Base-by-base conservation (phyloP, 2,329 filamentous ascomycete genomes). In the Graphilbum sp. region DNA sequence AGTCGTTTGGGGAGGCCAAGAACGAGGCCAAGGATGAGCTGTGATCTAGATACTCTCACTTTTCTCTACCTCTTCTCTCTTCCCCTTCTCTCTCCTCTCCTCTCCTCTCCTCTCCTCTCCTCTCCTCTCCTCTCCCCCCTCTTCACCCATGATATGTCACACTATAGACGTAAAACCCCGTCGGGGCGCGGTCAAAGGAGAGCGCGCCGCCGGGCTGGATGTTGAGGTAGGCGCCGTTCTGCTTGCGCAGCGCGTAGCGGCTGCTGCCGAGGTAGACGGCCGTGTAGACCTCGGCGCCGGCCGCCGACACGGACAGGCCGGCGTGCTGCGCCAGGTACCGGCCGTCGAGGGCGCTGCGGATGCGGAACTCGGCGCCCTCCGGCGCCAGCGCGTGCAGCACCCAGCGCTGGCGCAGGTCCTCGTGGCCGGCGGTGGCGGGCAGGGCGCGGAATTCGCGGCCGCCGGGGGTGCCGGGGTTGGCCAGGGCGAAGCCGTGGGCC, bases 341-440 rank as follows among this genome's bases (percentile, higher is more conserved):
- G 18, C 41, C 38, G 33, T 50, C 44, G 9, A 41, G 34, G 32
- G 47, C 49, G 33, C 49, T 52, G 19, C 43, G 43, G 10, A 57
- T 40, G 7, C 47, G 40, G 32, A 57, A 58, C 2, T 45, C 41
- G 10, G 40, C 45, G 16, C 50, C 50, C n/a, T 53, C 50, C 2
- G 38, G 29, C 25, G 43, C 35, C 2, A 49, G 40, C 4, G 62
- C 57, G 43, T 70, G 64, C 2, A 67, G 51, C 1, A 70, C 54
- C 63, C 66, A 71, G 25, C 67, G 58, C 46, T 71, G 67, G 2
- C 49, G 42, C 17, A 57, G 55, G 23, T 49, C 47, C 3, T 58
- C 50, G 43, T 71, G 66, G 4, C 49, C 44, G 0, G 49, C 27
- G 2, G 50, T 53, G 1, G 55, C 53, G 23, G 43, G 17, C 42